Base-by-base conservation (phyloP, 768 basidiomycete species). In the Hygrocybe punicea region DNA sequence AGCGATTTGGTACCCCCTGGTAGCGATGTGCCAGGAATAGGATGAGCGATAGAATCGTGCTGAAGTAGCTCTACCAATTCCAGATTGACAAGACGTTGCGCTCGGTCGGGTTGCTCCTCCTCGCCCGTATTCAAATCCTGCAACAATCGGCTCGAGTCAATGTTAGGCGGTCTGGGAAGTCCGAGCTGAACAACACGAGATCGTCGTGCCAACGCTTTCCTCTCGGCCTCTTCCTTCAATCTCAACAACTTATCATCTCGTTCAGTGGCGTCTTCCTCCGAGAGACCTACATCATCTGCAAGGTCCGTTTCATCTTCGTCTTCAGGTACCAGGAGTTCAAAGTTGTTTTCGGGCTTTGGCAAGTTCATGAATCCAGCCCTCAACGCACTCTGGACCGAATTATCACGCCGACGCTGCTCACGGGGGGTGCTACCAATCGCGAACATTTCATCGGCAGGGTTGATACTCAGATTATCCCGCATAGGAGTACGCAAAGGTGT, bases 271-370 rank as follows among this genome's bases (percentile, higher is more conserved):
- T 99, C 97, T 70, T 98, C 93, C 58, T 86, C 89, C 0, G 81
- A 73, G 49, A 83, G 55, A 62, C 52, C 61, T 7, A 52, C 60
- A 21, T 50, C 61, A 10, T 37, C 55, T 6, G 62, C 73, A 11
- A 64, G 66, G 4, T 72, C 77, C 1, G 67, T 71, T 17, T 82
- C 87, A 16, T 83, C 82, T 17, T 88, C 87, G 10, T 93, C 90
- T 62, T 96, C 95, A 2, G 91, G 92, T 8, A 96, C 85, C 42
- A 95, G 81, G 46, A 99, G 76, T 73, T 98, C 95, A 64, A 98
- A 98, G 71, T 98, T 96, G 70, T 98, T 98, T 75, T 98, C 93
- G 0, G 97, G 94, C 62, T 85, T 86, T 0, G 97, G 97, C 14
- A 99, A 78, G 58, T 71, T 85, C 73, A 81, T 81, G 73, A 98